phyloP scores from a whole-genome alignment of 2,329 filamentous ascomycete species.

The Claviceps quebecensis region DNA sequence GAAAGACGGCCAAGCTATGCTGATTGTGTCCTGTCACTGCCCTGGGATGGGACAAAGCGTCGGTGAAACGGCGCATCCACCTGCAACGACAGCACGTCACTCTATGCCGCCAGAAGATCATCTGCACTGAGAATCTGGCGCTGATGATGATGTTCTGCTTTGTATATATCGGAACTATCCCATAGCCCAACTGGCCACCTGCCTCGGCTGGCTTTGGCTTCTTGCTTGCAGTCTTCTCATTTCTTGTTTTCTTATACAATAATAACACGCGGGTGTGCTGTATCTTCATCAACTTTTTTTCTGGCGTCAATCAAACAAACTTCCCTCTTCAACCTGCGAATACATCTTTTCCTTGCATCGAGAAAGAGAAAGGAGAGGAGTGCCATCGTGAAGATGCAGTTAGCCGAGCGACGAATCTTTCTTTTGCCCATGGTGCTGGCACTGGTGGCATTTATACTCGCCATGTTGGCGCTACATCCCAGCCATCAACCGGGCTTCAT shows the following conservation, averaged over 20 bases:
- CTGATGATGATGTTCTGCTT: background rate
- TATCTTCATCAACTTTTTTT: no score
- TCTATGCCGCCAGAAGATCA: background rate
- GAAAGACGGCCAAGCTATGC: background rate
- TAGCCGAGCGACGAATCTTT: slow-evolving; percentile 12
- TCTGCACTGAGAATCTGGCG: background rate
- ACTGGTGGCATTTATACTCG: slow-evolving; percentile 25
- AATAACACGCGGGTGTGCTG: no score
- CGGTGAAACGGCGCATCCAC: background rate
- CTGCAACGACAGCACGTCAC: background rate
- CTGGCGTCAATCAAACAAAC: no score
- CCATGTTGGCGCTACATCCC: slow-evolving; percentile 25
- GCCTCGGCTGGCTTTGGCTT: background rate
- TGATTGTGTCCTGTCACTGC: background rate
- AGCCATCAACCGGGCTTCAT: slow-evolving; percentile 27
- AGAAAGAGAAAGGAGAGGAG: background rate
- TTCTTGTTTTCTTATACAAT: background rate
- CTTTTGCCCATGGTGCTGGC: slow-evolving; percentile 24
- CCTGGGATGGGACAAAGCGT: background rate
- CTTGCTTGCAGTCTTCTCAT: background rate
- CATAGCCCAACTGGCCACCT: background rate
- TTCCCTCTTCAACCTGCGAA: background rate
- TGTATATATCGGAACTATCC: background rate
- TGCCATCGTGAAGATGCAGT: slow-evolving; percentile 1
- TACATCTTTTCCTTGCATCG: background rate